Evolutionary conservation across 805 yeast genomes (phyloP), one percentile per base, ranked within the genome.

Genomic region (Saccharomyces paradoxus): DNA sequence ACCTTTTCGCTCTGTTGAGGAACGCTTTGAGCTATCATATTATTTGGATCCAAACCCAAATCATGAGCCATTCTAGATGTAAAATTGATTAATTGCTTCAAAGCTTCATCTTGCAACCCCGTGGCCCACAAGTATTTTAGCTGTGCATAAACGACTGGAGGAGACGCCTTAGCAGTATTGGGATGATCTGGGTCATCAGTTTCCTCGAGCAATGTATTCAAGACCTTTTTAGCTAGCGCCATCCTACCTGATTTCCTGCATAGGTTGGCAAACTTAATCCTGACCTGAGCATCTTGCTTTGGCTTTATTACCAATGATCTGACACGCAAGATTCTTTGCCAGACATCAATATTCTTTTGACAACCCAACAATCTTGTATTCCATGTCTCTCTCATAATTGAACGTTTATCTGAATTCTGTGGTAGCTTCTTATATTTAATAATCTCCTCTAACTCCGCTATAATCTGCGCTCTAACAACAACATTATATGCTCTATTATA

Each of bases 251-350:
- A 87, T 72, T 94, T 94, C 58, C 99, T 81, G 68, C 98, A 90
- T 55, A 94, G 75, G 65, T 94, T 94, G 22, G 99, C 98, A 77
- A 94, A 95, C 70, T 94, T 91, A 63, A 94, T 92, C 97, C 98
- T 90, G 81, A 91, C 89, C 53, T 88, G 94, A 94, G 91, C 87
- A 67, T 94, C 97, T 64, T 94, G 96, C 60, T 91, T 89, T 1
- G 99, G 99, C 59, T 86, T 86, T 48, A 94, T 87, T 13, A 94
- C 98, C 49, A 94, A 76, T 0, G 97, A 92, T 54, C 99, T 79
- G 1, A 92, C 96, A 67, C 91, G 88, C 56, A 94, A 77, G 82
- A 94, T 85, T 65, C 97, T 78, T 69, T 92, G 97, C 99, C 99
- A 94, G n/a, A 91, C 90, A 72, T 94, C 99, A 51, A 94, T 98